Conservation (phyloP, 768 basidiomycete species). For the Russula lepida region DNA sequence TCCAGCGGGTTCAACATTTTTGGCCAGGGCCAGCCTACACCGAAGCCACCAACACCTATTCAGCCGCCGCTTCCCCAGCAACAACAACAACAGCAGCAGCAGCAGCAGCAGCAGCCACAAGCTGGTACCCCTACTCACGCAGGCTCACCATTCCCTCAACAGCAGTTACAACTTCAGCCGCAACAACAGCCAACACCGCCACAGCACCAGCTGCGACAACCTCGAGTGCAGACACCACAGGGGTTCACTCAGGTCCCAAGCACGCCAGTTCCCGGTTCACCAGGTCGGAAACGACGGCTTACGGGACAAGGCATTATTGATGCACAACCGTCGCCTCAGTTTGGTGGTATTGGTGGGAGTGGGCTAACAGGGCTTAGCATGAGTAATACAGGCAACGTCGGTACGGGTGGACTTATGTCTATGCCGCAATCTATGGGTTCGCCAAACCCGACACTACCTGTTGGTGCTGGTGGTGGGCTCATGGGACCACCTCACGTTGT, state of each 20-base stretch:
- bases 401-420: constrained; percentile 7
- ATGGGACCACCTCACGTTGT: constrained; percentile 33
- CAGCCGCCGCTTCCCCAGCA: constrained; percentile 27
- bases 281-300: constrained; percentile 19
- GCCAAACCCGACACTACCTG: constrained; percentile 24
- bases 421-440: constrained; percentile 19
- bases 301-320: constrained; percentile 11
- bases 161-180: constrained; percentile 15
- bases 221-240: constrained; percentile 9
- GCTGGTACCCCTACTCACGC: constrained; percentile 20
- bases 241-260: constrained; percentile 11
- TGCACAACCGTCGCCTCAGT: constrained; percentile 13
- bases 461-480: constrained; percentile 28
- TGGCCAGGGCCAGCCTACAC: constrained; percentile 17
- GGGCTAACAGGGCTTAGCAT: constrained; percentile 8
- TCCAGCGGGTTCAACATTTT: constrained; percentile 22
- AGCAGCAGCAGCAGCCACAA: constrained; percentile 25
- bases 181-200: constrained; percentile 3
- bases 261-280: constrained; percentile 14
- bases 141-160: constrained; percentile 12
- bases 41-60: constrained; percentile 22
- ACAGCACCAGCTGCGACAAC: not conserved
- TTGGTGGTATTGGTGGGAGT: constrained; percentile 7
- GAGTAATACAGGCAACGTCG: constrained; percentile 1
- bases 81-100: constrained; percentile 26